Conservation (phyloP, 73 alveolate genomes). For the Tetrahymena elliotti region DNA sequence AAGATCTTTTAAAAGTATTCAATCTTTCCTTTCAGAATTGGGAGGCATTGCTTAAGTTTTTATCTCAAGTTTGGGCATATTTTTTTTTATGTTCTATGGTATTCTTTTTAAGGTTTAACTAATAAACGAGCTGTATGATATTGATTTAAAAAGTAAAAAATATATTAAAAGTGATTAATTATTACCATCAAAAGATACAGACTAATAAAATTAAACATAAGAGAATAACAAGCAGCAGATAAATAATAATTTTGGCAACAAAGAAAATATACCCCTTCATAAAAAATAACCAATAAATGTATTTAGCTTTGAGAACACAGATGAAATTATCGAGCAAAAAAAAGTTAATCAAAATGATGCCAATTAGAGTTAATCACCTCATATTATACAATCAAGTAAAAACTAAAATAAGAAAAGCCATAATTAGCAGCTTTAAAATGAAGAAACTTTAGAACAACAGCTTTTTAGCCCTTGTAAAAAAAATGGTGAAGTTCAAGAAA, state of each 20-base stretch:
- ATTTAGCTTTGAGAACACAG: background rate
- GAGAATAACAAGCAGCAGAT: background rate
- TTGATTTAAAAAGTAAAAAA: background rate
- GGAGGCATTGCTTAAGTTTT: background rate
- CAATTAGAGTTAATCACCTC: background rate
- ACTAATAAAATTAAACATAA: too few species aligned
- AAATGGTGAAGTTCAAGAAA: background rate
- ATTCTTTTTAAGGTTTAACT: background rate
- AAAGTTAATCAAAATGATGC: background rate
- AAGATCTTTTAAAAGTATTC: background rate
- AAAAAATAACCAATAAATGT: too few species aligned
- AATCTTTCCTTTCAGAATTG: background rate
- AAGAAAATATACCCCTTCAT: background rate
- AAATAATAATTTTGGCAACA: background rate
- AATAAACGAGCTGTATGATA: background rate
- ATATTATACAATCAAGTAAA: background rate
- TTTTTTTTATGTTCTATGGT: background rate
- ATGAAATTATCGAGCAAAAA: background rate
- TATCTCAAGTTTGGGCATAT: background rate
- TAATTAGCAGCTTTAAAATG: background rate
- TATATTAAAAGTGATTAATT: background rate
- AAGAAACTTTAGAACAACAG: background rate
- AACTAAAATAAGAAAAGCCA: background rate
- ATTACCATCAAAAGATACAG: background rate
- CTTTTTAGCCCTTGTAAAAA: background rate